Conservation (phyloP, 768 basidiomycete species). For the Podaxis carcinomalis region DNA sequence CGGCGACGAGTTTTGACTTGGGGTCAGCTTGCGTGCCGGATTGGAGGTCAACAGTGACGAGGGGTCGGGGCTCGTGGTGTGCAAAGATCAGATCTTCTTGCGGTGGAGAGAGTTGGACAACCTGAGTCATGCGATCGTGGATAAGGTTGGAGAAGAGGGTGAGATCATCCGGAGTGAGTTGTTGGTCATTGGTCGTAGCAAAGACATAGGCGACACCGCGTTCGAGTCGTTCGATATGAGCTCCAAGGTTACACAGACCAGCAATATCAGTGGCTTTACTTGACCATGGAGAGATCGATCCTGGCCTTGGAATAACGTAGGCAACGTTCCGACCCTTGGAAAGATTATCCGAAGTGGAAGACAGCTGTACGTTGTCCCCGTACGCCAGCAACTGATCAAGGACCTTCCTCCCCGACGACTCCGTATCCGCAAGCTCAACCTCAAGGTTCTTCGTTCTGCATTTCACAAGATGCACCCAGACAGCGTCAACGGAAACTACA, state of each 20-base stretch:
- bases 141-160: slow-evolving; percentile 62
- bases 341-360: slow-evolving; percentile 35
- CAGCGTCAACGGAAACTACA: slow-evolving; percentile 69
- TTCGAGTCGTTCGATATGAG: slow-evolving; percentile 76
- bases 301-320: slow-evolving; percentile 79
- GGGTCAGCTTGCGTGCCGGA: slow-evolving; percentile 34
- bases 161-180: slow-evolving; percentile 44
- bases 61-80: slow-evolving; percentile 59
- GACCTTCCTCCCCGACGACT: slow-evolving; percentile 43
- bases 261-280: slow-evolving; percentile 98
- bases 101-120: slow-evolving; percentile 57
- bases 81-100: slow-evolving; percentile 51
- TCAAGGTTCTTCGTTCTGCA: slow-evolving; percentile 43
- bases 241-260: slow-evolving; percentile 74
- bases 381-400: slow-evolving; percentile 78
- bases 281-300: slow-evolving; percentile 98
- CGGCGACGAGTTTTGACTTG: slow-evolving; percentile 58
- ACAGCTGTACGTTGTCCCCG: slow-evolving; percentile 67
- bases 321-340: slow-evolving; percentile 40
- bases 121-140: slow-evolving; percentile 97
- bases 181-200: slow-evolving; percentile 32
- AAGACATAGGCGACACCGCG: slow-evolving; percentile 75
- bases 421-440: slow-evolving; percentile 37
- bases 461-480: slow-evolving; percentile 85
- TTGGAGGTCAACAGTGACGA: slow-evolving; percentile 66